Evolutionary conservation across 169 alveolate genomes (phyloP).

Genomic region (Cryptosporidium andersoni): DNA sequence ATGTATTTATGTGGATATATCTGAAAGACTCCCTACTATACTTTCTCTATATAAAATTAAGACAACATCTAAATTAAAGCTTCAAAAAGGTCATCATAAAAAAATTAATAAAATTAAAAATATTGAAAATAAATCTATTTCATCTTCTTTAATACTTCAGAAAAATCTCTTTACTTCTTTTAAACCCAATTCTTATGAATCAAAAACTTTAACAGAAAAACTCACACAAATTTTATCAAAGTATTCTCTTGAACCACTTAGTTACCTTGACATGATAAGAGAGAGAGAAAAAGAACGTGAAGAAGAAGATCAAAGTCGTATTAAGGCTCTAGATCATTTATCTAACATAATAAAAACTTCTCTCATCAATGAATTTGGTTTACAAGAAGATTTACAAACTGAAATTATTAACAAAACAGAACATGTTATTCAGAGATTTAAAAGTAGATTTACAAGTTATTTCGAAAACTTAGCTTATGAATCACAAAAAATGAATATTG

Average conservation of each 20-base stretch:
- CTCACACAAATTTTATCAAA: too few species aligned
- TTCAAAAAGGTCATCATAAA: too few species aligned
- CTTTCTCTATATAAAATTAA: too few species aligned
- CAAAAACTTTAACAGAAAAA: too few species aligned
- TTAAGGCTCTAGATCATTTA: constrained; percentile 38
- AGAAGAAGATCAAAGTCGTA: constrained; percentile 22
- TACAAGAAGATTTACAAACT: background rate
- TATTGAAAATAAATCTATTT: too few species aligned
- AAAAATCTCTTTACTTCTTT: too few species aligned
- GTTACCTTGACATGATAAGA: constrained; percentile 10
- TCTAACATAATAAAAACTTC: constrained; percentile 15
- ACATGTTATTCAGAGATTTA: background rate
- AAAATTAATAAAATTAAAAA: too few species aligned
- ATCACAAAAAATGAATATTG: constrained; percentile 8
- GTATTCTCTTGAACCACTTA: constrained; percentile 14
- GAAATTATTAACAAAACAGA: constrained; percentile 16
- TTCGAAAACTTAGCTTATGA: constrained; percentile 26
- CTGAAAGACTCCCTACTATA: too few species aligned
- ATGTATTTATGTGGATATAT: background rate
- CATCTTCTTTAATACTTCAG: too few species aligned
- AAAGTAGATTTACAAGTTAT: constrained; percentile 13
- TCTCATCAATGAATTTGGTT: background rate
- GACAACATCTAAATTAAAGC: too few species aligned
- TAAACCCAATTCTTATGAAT: too few species aligned
- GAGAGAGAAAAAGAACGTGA: constrained; percentile 34